These are phyloP conservation scores for Lasiosphaeria miniovina DNA, from an alignment of 495 filamentous ascomycete genomes.

Conservation along the genomic window DNA sequence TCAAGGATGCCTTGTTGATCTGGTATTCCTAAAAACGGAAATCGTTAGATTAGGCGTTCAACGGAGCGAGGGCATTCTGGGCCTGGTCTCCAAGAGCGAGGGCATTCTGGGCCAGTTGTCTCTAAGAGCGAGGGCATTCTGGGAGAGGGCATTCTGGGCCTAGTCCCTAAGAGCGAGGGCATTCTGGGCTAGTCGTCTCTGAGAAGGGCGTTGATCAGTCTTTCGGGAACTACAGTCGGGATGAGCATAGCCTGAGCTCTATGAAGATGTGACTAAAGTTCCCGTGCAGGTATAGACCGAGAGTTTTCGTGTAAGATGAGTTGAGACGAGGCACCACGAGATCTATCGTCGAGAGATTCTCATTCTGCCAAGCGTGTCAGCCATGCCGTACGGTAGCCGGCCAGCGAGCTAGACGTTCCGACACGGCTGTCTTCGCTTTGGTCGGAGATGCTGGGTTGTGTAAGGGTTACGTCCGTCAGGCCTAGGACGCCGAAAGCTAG, in stretches of 20 bases:
- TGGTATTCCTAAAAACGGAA: too few relatives aligned
- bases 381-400: conserved; percentile 97
- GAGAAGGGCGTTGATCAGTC: too few relatives aligned
- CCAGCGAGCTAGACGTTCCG: conserved; percentile 87
- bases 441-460: conserved; percentile 87
- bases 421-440: conserved; percentile 94
- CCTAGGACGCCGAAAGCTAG: conserved; percentile 63
- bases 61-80: too few relatives aligned
- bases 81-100: too few relatives aligned
- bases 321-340: conserved; percentile 92
- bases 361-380: conserved; percentile 88
- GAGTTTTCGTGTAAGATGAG: conserved; percentile 83
- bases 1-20: too few relatives aligned
- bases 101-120: too few relatives aligned
- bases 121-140: too few relatives aligned
- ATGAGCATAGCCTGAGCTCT: conserved; percentile 94
- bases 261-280: conserved; percentile 82
- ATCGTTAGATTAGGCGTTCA: too few relatives aligned
- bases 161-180: too few relatives aligned
- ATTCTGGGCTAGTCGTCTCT: too few relatives aligned
- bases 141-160: too few relatives aligned
- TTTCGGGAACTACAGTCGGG: conserved; percentile 76
- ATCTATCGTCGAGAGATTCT: conserved; percentile 96
- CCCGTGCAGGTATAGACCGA: conserved; percentile 94
- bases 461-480: conserved; percentile 94